phyloP scores from a whole-genome alignment of 176 grass and related monocot species.

The Pharus latifolius region DNA sequence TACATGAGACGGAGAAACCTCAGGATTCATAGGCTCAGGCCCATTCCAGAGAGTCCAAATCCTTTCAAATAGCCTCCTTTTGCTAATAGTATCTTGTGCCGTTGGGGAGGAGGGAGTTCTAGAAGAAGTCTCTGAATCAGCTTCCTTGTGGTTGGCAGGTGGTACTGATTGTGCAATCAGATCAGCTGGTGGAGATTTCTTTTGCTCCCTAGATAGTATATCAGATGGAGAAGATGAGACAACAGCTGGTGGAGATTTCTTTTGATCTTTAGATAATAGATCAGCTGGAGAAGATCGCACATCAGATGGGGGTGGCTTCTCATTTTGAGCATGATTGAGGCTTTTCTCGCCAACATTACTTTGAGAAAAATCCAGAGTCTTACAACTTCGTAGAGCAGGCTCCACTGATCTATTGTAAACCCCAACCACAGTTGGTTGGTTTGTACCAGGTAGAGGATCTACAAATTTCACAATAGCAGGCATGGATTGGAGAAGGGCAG shows the following conservation, averaged over 20 bases:
- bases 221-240: neutral
- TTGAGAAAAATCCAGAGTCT: slow-evolving; percentile 9
- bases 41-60: slow-evolving; percentile 18
- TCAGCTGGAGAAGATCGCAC: slow-evolving; percentile 20
- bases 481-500: slow-evolving; percentile 41
- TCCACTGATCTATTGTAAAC: neutral
- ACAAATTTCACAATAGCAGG: slow-evolving; percentile 38
- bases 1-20: neutral
- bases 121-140: neutral
- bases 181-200: neutral
- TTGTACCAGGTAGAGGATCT: neutral
- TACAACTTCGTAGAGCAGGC: slow-evolving; percentile 2
- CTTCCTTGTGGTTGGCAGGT: neutral
- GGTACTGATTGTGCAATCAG: neutral
- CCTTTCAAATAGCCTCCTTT: slow-evolving; percentile 12
- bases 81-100: neutral
- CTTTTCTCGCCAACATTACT: slow-evolving; percentile 20
- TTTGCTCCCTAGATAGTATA: neutral
- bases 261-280: slow-evolving; percentile 20
- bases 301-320: slow-evolving; percentile 3
- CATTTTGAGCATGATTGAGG: neutral
- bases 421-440: slow-evolving; percentile 3
- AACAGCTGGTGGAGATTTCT: neutral
- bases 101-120: neutral
- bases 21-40: neutral